Percentiles rank a stretch among this genome's conserved stretches.
These are phyloP conservation scores for Yamadazyma insecticola DNA, from an alignment of 805 yeast genomes.

Conservation along the genomic window DNA sequence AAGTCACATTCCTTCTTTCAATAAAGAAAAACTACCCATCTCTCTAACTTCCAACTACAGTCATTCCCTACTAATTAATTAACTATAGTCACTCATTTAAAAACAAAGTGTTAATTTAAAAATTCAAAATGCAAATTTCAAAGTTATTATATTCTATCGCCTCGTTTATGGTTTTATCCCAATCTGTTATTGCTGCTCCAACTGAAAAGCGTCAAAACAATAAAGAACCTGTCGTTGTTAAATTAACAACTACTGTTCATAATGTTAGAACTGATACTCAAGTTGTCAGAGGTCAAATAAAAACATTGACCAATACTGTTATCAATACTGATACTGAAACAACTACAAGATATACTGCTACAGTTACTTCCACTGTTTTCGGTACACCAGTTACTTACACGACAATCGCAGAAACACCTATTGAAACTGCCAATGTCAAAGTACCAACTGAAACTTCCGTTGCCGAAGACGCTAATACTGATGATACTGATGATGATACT, in stretches of 20 bases:
- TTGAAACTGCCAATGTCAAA: conserved; percentile 12
- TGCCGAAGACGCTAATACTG: conserved; percentile 4
- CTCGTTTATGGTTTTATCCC: conserved; percentile 17
- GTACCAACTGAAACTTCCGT: conserved; percentile 9
- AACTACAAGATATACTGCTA: conserved; percentile 38
- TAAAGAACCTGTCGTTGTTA: conserved; percentile 26
- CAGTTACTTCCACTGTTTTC: conserved; percentile 38
- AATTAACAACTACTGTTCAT: conserved; percentile 31
- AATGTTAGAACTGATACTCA: conserved; percentile 29
- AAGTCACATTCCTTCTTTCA: too few species aligned
- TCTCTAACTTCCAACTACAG: conserved; percentile 13
- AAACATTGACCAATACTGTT: conserved; percentile 24
- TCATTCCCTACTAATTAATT: conserved; percentile 10
- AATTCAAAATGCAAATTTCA: conserved; percentile 23
- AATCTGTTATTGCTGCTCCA: conserved; percentile 16
- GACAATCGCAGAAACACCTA: conserved; percentile 30
- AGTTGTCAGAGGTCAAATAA: conserved; percentile 25
- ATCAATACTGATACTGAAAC: conserved; percentile 32
- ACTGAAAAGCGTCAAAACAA: conserved; percentile 17
- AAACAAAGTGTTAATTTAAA: not conserved
- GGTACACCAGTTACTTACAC: conserved; percentile 34
- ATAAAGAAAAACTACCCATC: too few species aligned
- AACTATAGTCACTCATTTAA: conserved; percentile 15
- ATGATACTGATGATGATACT: conserved; percentile 8
- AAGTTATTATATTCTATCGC: conserved; percentile 15